Conservation (phyloP, 257 asterid species). For the Orobanche coerulescens region DNA sequence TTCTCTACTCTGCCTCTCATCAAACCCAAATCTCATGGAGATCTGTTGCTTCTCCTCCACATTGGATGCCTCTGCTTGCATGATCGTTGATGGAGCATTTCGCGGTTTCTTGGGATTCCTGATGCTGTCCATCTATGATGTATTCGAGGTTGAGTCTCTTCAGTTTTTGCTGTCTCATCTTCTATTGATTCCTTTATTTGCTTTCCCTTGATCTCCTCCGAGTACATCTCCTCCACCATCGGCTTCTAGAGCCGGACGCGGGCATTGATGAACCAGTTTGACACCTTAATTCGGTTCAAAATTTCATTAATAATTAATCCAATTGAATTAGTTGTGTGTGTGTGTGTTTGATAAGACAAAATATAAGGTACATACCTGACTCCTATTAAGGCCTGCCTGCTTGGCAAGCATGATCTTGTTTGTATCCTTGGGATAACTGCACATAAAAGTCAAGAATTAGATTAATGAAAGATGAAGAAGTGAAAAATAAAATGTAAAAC, state of each 20-base stretch:
- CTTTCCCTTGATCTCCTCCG: constrained; percentile 57
- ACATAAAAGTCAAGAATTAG: too few species aligned
- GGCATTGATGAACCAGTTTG: too few species aligned
- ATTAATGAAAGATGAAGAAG: too few species aligned
- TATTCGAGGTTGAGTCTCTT: constrained; percentile 39
- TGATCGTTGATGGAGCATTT: constrained; percentile 33
- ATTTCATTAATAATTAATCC: too few species aligned
- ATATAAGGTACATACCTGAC: too few species aligned
- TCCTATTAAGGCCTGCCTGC: constrained; percentile 87
- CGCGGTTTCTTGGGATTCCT: constrained; percentile 57
- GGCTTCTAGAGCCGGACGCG: constrained; percentile 95
- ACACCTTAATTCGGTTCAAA: too few species aligned
- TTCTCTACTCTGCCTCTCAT: constrained; percentile 48
- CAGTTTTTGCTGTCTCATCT: constrained; percentile 34
- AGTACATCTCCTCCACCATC: constrained; percentile 94
- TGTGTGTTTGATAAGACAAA: too few species aligned
- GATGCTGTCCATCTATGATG: constrained; percentile 39
- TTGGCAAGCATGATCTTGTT: constrained; percentile 88
- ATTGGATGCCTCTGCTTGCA: constrained; percentile 29
- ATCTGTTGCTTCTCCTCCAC: constrained; percentile 31
- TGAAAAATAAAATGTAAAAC: not conserved
- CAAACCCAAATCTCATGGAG: constrained; percentile 38
- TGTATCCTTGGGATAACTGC: constrained; percentile 81
- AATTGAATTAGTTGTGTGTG: too few species aligned
- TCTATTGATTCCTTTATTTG: constrained; percentile 39